Conservation (phyloP, 441 rosid species). For the Corymbia calophylla region DNA sequence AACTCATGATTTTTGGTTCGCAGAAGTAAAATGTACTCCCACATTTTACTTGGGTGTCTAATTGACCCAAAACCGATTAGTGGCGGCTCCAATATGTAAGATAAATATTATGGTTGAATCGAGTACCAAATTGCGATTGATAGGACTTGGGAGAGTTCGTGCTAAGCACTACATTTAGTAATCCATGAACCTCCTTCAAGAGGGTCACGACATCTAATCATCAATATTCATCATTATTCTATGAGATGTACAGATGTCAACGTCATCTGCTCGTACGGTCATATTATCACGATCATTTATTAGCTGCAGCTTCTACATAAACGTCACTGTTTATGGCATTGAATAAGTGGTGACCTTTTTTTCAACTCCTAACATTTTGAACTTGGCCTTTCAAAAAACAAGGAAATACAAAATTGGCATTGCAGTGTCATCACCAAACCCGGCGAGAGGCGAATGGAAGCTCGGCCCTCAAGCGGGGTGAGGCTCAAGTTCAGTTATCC, state of each 20-base stretch:
- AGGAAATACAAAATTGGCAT: not conserved
- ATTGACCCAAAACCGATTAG: too few relatives aligned
- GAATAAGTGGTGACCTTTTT: not conserved
- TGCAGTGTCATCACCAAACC: not conserved
- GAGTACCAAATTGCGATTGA: too few relatives aligned
- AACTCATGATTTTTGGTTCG: too few relatives aligned
- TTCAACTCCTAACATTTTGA: not conserved
- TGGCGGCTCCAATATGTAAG: too few relatives aligned
- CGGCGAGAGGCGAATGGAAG: not conserved
- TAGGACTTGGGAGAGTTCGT: too few relatives aligned
- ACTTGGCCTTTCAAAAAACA: not conserved
- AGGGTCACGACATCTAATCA: too few relatives aligned
- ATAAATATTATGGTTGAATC: too few relatives aligned
- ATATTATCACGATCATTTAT: not conserved
- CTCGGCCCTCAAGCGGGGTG: not conserved
- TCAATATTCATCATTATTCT: not conserved
- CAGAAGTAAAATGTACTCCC: too few relatives aligned
- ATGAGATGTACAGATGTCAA: not conserved
- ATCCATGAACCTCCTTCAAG: too few relatives aligned
- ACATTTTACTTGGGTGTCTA: too few relatives aligned
- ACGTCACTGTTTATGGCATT: not conserved
- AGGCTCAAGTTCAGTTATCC: not conserved
- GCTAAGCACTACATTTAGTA: too few relatives aligned
- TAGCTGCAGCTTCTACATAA: not conserved
- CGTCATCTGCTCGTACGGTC: not conserved